Evolutionary conservation across 352 stramenopile species (phyloP), one percentile per base, ranked within the genome.

Genomic region (Hyaloperonospora brassicae): DNA sequence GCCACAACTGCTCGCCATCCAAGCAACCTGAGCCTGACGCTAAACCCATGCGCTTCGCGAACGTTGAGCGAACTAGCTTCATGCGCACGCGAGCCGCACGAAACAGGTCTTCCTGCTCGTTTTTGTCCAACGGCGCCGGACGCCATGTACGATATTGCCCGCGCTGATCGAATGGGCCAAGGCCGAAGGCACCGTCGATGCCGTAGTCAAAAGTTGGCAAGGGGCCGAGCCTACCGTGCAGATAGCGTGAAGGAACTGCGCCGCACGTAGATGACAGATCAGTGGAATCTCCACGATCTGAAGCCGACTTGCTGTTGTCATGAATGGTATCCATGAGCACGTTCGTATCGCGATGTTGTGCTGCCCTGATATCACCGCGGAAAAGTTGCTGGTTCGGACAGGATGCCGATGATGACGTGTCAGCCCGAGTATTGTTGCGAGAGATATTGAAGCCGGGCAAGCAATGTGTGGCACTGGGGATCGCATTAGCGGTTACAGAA

Each of bases 101-200:
- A 57, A 91, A 89, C 1, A 91, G 44, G 48, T 91, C 76, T 50
- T 91, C 80, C 36, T 91, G 80, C 36, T 88, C 80, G 42, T 73
- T 84, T 53, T 81, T 82, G 50, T 76, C 66, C 36, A 71, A 72
- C 34, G 66, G 66, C 5, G 64, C 65, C 1, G 66, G 66, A 1
- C 62, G 55, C 62, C 69, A 73, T 22, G 65, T 73, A n/a, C 65
- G 62, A 49, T 46, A 59, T 40, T 72, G 62, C 0, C 31, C 60
- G 9, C 36, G 52, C 31, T 66, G 56, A 30, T 66, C 55, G 24
- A 59, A 58, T 3, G 51, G 47, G 0, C 47, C 57, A 39, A 66
- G 46, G n/a, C 55, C 62, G 25, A 72, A 73, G 6, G 57, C 57
- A 1, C 52, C 56, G 24, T 71, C 68, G 30, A 76, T 76, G 0